These are phyloP conservation scores for Ceratocystiopsis sp. DNA, from an alignment of 2,329 filamentous ascomycete species.

Conservation along the genomic window DNA sequence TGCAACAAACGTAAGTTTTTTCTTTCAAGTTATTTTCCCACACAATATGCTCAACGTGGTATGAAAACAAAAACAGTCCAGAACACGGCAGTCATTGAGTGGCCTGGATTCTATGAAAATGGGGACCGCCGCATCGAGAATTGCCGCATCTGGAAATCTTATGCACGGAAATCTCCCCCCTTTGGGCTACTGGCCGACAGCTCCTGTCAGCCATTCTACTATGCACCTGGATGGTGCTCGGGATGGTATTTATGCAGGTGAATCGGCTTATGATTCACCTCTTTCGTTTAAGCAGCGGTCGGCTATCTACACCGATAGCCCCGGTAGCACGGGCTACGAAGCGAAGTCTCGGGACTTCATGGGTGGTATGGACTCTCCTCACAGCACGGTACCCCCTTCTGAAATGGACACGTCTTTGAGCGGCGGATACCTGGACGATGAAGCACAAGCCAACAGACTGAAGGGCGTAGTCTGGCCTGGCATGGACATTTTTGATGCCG, in stretches of 20 bases:
- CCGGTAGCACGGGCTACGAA: not conserved
- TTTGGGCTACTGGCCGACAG: conserved; percentile 10
- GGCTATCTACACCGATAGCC: no score
- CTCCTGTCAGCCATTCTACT: not conserved
- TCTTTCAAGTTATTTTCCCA: not conserved
- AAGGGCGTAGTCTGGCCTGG: conserved; percentile 63
- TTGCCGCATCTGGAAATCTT: not conserved
- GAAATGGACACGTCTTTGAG: conserved; percentile 9
- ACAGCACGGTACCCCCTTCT: conserved; percentile 11
- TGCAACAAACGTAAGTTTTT: conserved; percentile 8
- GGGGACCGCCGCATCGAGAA: no score
- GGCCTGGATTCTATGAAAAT: no score
- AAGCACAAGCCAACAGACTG: conserved; percentile 27
- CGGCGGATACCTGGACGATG: conserved; percentile 8
- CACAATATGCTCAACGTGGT: no score
- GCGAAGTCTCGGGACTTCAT: conserved; percentile 11
- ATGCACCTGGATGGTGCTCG: no score
- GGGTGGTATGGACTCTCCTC: conserved; percentile 13
- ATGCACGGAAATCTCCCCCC: conserved; percentile 3
- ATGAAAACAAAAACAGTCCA: no score
- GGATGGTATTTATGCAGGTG: no score
- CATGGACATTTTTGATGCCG: conserved; percentile 70
- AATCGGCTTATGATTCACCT: no score
- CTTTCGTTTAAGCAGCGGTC: no score
- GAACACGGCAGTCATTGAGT: no score